A percentile compares a stretch with the other conserved stretches of the same genome.
Evolutionary conservation across 1,284 basidiomycete genomes (phyloP).

Genomic region (Prillingera fragicola): DNA sequence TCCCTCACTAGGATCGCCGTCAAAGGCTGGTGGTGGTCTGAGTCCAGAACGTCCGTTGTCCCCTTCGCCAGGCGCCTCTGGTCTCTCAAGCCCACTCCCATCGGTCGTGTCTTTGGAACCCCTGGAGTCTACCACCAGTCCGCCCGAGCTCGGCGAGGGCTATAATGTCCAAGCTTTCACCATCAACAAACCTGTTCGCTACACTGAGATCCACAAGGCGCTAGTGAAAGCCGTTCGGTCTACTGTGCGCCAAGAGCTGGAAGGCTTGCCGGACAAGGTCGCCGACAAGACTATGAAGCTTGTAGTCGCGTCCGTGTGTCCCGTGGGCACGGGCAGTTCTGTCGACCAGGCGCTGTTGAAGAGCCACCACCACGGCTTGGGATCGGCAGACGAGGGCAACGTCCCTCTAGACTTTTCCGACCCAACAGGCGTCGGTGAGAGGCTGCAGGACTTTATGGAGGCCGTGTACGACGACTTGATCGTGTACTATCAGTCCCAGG

Average conservation of each 20-base stretch:
- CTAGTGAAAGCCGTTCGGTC: constrained; percentile 58
- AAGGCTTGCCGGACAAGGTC: constrained; percentile 58
- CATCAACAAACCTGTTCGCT: constrained; percentile 38
- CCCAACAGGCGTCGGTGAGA: constrained; percentile 51
- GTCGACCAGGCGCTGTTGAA: constrained; percentile 28
- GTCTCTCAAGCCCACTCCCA: constrained; percentile 25
- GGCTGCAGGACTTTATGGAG: constrained; percentile 70
- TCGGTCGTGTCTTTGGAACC: constrained; percentile 31
- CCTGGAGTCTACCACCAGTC: constrained; percentile 21
- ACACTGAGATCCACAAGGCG: constrained; percentile 55
- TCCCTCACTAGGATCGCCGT: not conserved
- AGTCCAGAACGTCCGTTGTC: constrained; percentile 46
- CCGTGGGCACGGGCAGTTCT: constrained; percentile 6
- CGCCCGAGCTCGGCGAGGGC: constrained; percentile 25
- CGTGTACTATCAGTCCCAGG: constrained; percentile 29
- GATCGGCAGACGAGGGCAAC: not conserved
- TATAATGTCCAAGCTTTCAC: constrained; percentile 43
- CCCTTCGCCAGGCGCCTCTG: constrained; percentile 7
- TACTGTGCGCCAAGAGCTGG: constrained; percentile 56
- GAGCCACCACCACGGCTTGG: constrained; percentile 18
- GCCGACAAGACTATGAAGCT: constrained; percentile 56
- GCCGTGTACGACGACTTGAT: constrained; percentile 56
- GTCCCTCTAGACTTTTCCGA: constrained; percentile 33
- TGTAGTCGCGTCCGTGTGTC: constrained; percentile 29
- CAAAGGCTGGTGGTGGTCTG: not conserved